These are phyloP conservation scores for Globisporangium middletonii DNA, from an alignment of 352 stramenopile genomes.

Conservation along the genomic window DNA sequence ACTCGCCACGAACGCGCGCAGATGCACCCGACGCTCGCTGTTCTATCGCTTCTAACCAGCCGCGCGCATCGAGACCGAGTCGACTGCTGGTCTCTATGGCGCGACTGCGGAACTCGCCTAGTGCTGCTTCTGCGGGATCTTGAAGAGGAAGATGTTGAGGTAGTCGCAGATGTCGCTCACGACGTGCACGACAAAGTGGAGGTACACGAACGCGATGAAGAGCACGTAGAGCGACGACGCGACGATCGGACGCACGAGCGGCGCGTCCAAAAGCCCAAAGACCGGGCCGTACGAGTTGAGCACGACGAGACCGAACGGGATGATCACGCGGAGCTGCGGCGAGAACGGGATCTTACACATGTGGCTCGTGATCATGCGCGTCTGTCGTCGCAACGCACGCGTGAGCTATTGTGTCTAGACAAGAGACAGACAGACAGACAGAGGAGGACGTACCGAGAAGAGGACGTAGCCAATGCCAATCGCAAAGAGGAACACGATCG, in stretches of 20 bases:
- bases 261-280: slow-evolving; percentile 37
- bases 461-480: slow-evolving; percentile 82
- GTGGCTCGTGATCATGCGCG: slow-evolving; percentile 86
- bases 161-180: slow-evolving; percentile 85
- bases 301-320: slow-evolving; percentile 69
- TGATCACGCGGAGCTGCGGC: slow-evolving; percentile 72
- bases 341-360: slow-evolving; percentile 89
- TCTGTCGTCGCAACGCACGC: slow-evolving; percentile 25
- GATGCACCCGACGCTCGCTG: no score
- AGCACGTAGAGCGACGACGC: slow-evolving; percentile 62
- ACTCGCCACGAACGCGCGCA: no score
- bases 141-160: slow-evolving; percentile 84
- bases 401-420: slow-evolving; percentile 1
- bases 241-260: slow-evolving; percentile 57
- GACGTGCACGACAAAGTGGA: slow-evolving; percentile 77
- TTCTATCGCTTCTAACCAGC: neutral
- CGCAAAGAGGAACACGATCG: slow-evolving; percentile 70
- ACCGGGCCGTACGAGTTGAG: slow-evolving; percentile 62
- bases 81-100: neutral
- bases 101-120: neutral
- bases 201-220: slow-evolving; percentile 71
- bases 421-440: neutral
- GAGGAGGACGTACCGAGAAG: slow-evolving; percentile 54
- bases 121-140: slow-evolving; percentile 43
- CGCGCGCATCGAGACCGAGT: neutral